phyloP scores from a whole-genome alignment of 1,284 basidiomycete species.

The Pisolithus thermaeus region DNA sequence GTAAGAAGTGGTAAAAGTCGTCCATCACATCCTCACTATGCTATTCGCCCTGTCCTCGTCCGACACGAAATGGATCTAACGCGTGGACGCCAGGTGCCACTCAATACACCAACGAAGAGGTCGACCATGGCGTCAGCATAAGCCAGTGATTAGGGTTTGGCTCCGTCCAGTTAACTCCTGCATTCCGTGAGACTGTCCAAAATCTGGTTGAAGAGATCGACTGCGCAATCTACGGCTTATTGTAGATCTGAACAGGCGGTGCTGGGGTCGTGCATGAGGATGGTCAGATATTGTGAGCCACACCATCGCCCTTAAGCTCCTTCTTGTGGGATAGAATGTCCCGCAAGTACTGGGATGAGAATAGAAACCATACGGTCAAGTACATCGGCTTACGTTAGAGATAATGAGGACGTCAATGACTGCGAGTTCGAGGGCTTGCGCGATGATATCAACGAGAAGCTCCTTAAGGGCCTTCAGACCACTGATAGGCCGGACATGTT shows the following conservation, averaged over 20 bases:
- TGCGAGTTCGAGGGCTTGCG: conserved; percentile 2
- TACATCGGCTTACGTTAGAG: conserved; percentile 2
- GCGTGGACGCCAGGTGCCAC: conserved; percentile 14
- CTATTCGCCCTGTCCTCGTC: not conserved
- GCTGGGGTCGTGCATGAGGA: conserved; percentile 14
- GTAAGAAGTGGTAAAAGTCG: no score
- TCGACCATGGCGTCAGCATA: not conserved
- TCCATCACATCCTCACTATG: not conserved
- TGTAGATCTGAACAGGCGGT: conserved; percentile 9
- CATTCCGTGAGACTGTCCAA: conserved; percentile 1
- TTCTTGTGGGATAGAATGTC: conserved; percentile 18
- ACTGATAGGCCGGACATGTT: not conserved
- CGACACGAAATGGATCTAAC: conserved; percentile 14
- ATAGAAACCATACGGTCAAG: no score
- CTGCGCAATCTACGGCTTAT: conserved; percentile 15
- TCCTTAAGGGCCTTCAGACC: not conserved
- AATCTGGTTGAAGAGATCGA: conserved; percentile 4
- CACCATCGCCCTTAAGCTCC: conserved; percentile 15
- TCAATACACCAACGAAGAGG: conserved; percentile 14
- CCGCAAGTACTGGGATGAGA: conserved; percentile 4
- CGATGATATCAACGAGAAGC: not conserved
- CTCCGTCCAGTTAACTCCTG: conserved; percentile 2
- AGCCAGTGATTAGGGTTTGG: not conserved
- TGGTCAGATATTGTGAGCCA: conserved; percentile 17
- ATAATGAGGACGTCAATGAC: conserved; percentile 2